Base-by-base conservation (phyloP, 345 rosid genomes). In the Populus pruinosa region DNA sequence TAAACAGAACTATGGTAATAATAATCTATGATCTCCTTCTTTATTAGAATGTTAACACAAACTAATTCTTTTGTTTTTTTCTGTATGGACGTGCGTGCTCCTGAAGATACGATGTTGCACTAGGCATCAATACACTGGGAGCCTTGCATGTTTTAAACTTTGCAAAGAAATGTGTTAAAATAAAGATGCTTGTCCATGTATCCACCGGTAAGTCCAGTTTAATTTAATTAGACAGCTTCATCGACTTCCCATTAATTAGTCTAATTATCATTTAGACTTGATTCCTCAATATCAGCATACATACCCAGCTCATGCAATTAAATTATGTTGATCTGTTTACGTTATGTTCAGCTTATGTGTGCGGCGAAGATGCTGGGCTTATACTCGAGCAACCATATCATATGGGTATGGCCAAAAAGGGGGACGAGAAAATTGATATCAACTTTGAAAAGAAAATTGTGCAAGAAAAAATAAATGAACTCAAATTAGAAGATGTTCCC, bases 381-480 rank as follows among this genome's bases (percentile, higher is more conserved):
- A 49, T 88, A 78, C 43, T 64, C 72, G 91, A 90, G 74, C 85
- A 73, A 21, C 71, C 90, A 12, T 83, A 79, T 29, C 31, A 3
- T 13, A 75, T 91, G 89, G 93, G 94, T 9, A 86, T 89, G 78
- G 83, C 94, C 16, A 81, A 87, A 17, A 91, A 87, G 21, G 92
- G 92, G 17, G 75, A 69, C 20, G 6, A 74, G 8, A 88, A 89
- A 36, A 78, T 92, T 65, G 91, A 90, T 76, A 84, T 91, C 67
- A 80, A 87, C 50, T 66, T 14, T 14, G 94, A 94, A 82, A 83
- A 71, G 77, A 80, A 87, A 68, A 1, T 92, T 67, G 67, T 87
- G 2, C 84, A 83, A 33, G 84, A 88, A 33, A 87, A 84, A 70
- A 29, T 92, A 72, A 80, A 80, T 59, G 75, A 90, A 43, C 91